Evolutionary conservation across 2,329 filamentous ascomycete species (phyloP).

Genomic region (Colletotrichum caudatum): DNA sequence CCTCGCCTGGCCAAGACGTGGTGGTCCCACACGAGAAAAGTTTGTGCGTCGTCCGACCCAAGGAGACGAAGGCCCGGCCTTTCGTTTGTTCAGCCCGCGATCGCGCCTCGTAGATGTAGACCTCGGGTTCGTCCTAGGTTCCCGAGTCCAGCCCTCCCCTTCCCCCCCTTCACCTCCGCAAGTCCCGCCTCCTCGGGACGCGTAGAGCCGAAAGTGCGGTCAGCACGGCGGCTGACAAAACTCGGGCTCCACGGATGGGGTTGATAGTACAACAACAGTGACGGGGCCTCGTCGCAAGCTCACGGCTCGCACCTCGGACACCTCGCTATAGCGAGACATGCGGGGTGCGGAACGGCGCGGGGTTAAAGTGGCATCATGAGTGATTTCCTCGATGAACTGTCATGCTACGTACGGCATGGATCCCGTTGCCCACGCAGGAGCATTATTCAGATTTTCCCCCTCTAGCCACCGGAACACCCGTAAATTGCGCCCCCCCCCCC

Average conservation of each 20-base stretch:
- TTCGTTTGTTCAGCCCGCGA: background rate
- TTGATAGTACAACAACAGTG: no score
- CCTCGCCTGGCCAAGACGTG: no score
- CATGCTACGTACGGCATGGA: background rate
- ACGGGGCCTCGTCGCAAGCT: background rate
- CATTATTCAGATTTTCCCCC: background rate
- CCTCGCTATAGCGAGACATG: constrained; percentile 19
- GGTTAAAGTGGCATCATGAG: constrained; percentile 12
- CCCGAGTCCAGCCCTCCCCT: background rate
- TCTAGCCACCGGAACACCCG: background rate
- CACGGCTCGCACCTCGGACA: constrained; percentile 15
- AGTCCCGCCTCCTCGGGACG: background rate
- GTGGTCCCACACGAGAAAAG: no score
- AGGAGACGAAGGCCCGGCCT: no score
- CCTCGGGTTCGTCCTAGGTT: no score
- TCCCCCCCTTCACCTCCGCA: background rate
- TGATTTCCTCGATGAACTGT: background rate
- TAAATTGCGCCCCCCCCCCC: background rate
- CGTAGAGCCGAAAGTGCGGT: background rate
- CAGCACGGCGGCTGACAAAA: background rate
- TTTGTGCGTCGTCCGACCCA: background rate
- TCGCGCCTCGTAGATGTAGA: background rate
- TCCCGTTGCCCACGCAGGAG: background rate
- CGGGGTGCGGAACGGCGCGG: background rate
- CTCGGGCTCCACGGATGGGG: background rate